Percentiles rank a stretch among this genome's conserved stretches.
These are phyloP conservation scores for Holtermannia corniformis DNA, from an alignment of 768 basidiomycete genomes.

Conservation along the genomic window DNA sequence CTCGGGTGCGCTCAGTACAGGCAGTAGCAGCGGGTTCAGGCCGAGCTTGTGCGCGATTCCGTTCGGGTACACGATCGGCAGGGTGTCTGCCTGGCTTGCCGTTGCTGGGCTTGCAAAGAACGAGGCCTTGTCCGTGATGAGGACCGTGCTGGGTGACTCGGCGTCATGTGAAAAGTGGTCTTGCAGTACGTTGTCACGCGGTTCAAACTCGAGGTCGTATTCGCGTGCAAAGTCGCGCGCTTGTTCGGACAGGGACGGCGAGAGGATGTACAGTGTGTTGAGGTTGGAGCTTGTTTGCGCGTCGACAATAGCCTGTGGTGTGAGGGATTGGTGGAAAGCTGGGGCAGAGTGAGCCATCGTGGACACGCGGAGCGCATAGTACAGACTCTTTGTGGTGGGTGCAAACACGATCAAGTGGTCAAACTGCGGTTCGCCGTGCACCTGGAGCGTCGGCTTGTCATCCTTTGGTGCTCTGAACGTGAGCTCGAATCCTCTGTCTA, in stretches of 20 bases:
- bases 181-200: constrained; percentile 69
- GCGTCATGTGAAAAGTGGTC: constrained; percentile 74
- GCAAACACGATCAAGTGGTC: constrained; percentile 80
- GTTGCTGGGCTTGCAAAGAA: constrained; percentile 51
- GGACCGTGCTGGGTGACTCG: constrained; percentile 57
- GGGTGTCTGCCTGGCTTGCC: constrained; percentile 13
- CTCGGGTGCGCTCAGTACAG: constrained; percentile 64
- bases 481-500: constrained; percentile 73
- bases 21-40: constrained; percentile 58
- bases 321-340: constrained; percentile 76
- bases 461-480: constrained; percentile 80
- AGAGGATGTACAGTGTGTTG: constrained; percentile 76
- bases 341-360: constrained; percentile 37
- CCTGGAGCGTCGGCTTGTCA: constrained; percentile 54
- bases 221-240: constrained; percentile 76
- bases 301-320: constrained; percentile 50
- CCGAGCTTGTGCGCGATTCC: constrained; percentile 28
- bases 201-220: constrained; percentile 81
- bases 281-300: constrained; percentile 48
- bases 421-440: constrained; percentile 65
- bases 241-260: constrained; percentile 49
- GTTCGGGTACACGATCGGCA: constrained; percentile 27
- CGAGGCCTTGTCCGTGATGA: constrained; percentile 48
- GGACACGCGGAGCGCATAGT: background rate
- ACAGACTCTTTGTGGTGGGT: constrained; percentile 72